These are phyloP conservation scores for Rhizophagus sp. DNA, from an alignment of 192 early-diverging fungal species.

Conservation along the genomic window DNA sequence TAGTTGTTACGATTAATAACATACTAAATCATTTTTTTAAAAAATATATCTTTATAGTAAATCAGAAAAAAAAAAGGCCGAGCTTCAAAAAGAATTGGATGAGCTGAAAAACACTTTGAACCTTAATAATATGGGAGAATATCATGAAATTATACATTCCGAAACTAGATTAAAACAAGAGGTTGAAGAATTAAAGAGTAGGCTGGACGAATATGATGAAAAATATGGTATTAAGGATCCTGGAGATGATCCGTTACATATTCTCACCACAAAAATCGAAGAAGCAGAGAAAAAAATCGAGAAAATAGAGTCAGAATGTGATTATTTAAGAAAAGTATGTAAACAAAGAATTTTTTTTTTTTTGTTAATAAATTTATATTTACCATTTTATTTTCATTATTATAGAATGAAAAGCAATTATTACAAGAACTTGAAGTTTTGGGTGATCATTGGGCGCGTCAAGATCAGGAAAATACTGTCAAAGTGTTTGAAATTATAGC, in stretches of 20 bases:
- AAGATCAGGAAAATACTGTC: background rate
- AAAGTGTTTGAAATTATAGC: constrained; percentile 9
- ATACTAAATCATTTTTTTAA: background rate
- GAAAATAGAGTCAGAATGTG: constrained; percentile 53
- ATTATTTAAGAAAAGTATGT: background rate
- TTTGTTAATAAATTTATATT: background rate
- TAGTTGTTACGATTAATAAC: background rate
- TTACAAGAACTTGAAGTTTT: constrained; percentile 12
- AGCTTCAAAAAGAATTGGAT: constrained; percentile 15
- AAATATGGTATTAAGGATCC: constrained; percentile 33
- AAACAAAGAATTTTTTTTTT: too few relatives aligned
- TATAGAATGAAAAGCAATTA: constrained; percentile 5
- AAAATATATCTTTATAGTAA: background rate
- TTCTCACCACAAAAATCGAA: constrained; percentile 33
- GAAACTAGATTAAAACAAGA: constrained; percentile 46
- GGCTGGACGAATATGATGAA: constrained; percentile 36
- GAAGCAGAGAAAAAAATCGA: constrained; percentile 53
- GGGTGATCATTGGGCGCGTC: constrained; percentile 1
- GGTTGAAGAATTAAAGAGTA: constrained; percentile 43
- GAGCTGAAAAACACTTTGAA: background rate
- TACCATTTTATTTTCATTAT: background rate
- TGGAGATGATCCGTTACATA: constrained; percentile 34
- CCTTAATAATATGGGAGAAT: constrained; percentile 8
- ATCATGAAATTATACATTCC: constrained; percentile 5
- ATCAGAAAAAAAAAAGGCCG: constrained; percentile 38